Evolutionary conservation across 306 rosid species (phyloP), one percentile per base, ranked within the genome.

Genomic region (Calophaca sinica): DNA sequence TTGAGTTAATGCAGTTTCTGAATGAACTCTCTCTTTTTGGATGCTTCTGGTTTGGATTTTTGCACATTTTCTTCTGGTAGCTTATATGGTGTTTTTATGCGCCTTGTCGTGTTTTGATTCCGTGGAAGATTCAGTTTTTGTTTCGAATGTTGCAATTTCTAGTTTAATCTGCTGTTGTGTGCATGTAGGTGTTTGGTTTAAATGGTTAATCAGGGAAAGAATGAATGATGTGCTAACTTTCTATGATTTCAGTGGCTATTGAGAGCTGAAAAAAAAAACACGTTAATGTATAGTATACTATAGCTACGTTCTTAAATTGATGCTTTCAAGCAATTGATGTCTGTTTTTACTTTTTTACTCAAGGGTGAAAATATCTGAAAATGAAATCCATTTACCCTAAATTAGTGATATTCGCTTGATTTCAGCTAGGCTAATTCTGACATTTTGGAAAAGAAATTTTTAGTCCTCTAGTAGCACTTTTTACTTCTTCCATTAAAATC

Each of bases 101-200:
- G 28, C 58, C 13, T 72, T 70, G 78, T 70, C 57, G 20, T 66
- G 41, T 75, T 64, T 65, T 75, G 32, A 75, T 68, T 54, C 39
- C 1, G 11, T 71, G 49, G 9, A 6, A 33, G 26, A 20, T 20
- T 80, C 76, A 4, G 64, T 61, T 46, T 72, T 3, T 26, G 5
- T 38, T 8, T 26, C 9, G n/a, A 54, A 35, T 33, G 53, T 46
- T 72, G 35, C 50, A 9, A 28, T 63, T 62, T 77, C 36, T 68
- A 6, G 73, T 50, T 50, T 76, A 38, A 4, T 73, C 32, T 51
- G 8, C 33, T 72, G 5, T 29, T 41, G 29, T 45, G 9, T 65
- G 28, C 36, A 9, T 49, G 36, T 46, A 5, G 7, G 48, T 68
- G 70, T 79, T 70, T 48, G 28, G 63, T 54, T 52, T 44, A 64